Conservation (phyloP, 768 basidiomycete species). For the Boletus subcaerulescens region DNA sequence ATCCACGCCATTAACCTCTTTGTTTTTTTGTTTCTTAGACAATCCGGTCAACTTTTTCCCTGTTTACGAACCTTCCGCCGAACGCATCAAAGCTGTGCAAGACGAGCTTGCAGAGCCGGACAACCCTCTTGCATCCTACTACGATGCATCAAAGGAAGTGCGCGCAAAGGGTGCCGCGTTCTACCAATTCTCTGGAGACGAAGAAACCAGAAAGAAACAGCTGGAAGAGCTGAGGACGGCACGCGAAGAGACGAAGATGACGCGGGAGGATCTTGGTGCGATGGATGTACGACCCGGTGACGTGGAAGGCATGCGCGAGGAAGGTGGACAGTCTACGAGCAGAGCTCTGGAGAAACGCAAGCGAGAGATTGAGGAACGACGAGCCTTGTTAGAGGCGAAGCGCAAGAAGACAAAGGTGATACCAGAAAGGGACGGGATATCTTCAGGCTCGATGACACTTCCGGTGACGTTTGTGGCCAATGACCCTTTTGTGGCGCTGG, state of each 20-base stretch:
- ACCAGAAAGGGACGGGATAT: slow-evolving; percentile 2
- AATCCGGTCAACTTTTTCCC: slow-evolving; percentile 87
- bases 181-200: slow-evolving; percentile 88
- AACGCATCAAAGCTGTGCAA: slow-evolving; percentile 71
- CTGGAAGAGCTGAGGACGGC: slow-evolving; percentile 77
- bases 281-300: slow-evolving; percentile 65
- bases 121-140: slow-evolving; percentile 73
- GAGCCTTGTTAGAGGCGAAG: slow-evolving; percentile 60
- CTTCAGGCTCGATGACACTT: not conserved
- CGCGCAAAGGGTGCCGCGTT: slow-evolving; percentile 88
- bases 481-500: slow-evolving; percentile 54
- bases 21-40: slow-evolving; percentile 39
- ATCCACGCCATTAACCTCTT: not conserved
- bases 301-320: slow-evolving; percentile 68
- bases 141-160: slow-evolving; percentile 77
- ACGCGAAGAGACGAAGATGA: slow-evolving; percentile 68
- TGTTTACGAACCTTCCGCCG: slow-evolving; percentile 79
- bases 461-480: slow-evolving; percentile 13
- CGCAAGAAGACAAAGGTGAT: slow-evolving; percentile 48
- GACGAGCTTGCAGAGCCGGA: slow-evolving; percentile 64
- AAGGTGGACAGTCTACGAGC: slow-evolving; percentile 37
- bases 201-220: slow-evolving; percentile 70
- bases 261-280: slow-evolving; percentile 58
- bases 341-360: slow-evolving; percentile 66
- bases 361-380: slow-evolving; percentile 67